These are phyloP conservation scores for Suhomyces anneliseae DNA, from an alignment of 1,139 yeast species.

Conservation along the genomic window DNA sequence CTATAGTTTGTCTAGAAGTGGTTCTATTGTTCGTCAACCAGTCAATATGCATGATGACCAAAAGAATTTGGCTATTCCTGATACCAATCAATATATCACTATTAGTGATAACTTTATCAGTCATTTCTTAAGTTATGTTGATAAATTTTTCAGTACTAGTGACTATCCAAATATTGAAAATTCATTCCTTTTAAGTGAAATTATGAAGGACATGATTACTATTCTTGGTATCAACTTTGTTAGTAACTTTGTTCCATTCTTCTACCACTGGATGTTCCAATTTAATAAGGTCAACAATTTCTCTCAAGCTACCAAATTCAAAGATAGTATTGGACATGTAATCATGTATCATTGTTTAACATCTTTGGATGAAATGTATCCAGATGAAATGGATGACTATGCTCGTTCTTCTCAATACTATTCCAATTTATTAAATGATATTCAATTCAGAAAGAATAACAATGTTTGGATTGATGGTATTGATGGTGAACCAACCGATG, in stretches of 20 bases:
- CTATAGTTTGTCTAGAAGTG: not conserved
- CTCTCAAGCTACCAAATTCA: conserved; percentile 18
- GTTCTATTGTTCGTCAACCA: conserved; percentile 1
- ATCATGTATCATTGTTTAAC: conserved; percentile 28
- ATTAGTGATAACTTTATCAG: conserved; percentile 37
- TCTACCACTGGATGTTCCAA: conserved; percentile 45
- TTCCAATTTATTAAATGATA: conserved; percentile 25
- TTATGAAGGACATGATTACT: conserved; percentile 30
- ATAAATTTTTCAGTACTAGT: conserved; percentile 29
- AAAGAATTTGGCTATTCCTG: conserved; percentile 34
- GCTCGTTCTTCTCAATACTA: conserved; percentile 26
- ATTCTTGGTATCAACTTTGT: conserved; percentile 49
- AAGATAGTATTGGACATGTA: conserved; percentile 40
- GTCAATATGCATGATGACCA: conserved; percentile 15
- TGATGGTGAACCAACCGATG: conserved; percentile 21
- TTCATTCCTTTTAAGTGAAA: conserved; percentile 23
- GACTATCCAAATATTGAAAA: conserved; percentile 24
- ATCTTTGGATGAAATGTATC: conserved; percentile 32
- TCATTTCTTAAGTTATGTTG: conserved; percentile 34
- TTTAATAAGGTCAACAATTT: conserved; percentile 14
- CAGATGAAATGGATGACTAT: conserved; percentile 27
- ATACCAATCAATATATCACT: conserved; percentile 39
- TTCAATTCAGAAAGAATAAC: conserved; percentile 28
- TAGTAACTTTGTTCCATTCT: conserved; percentile 47
- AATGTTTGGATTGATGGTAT: conserved; percentile 34